Base-by-base conservation (phyloP, 495 filamentous ascomycete species). In the Penicillium samsonianum region DNA sequence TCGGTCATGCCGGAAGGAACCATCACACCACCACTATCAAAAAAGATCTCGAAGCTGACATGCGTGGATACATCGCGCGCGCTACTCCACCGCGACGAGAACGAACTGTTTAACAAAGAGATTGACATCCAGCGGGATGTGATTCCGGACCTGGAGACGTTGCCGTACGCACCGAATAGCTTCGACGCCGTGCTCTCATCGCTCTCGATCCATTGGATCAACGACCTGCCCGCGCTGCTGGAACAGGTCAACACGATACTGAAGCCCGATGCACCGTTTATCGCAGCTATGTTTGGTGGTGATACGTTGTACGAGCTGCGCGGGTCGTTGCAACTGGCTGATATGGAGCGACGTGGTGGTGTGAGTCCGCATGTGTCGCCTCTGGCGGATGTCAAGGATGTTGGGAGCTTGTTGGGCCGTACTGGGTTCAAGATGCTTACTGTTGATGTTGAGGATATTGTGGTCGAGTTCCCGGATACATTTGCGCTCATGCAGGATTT, bases 401-500 rank as follows among this genome's bases (percentile, higher is more conserved):
- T 97, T 1, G 95, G 93, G 4, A 92, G 91, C 4, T 75, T 99
- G 57, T 69, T 99, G 59, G 87, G 87, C 61, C 84, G 84, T 56
- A 91, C 93, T 1, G 92, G 94, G 28, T 98, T 98, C 75, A 92
- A 90, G 76, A 86, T 99, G 82, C 77, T 97, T 57, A 99, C 95
- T 12, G 90, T 99, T 0, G 95, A 99, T 65, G 89, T 98, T 20
- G 95, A 98, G 73, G 95, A 99, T 69, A 92, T 99, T 46, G 81
- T 97, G 31, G 90, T 99, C 11, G 91, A 96, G 68, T 99, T 90
- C 67, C 95, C 95, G n/a, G 84, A 92, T 74, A 87, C 83, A 0
- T 96, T 96, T 74, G 86, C 90, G 22, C 78, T 99, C 55, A 96
- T 98, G 92, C 73, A 82, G 66, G 95, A 99, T 72, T 70, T 99